Base-by-base conservation (phyloP, 495 filamentous ascomycete species). In the Penicillium turbatum region DNA sequence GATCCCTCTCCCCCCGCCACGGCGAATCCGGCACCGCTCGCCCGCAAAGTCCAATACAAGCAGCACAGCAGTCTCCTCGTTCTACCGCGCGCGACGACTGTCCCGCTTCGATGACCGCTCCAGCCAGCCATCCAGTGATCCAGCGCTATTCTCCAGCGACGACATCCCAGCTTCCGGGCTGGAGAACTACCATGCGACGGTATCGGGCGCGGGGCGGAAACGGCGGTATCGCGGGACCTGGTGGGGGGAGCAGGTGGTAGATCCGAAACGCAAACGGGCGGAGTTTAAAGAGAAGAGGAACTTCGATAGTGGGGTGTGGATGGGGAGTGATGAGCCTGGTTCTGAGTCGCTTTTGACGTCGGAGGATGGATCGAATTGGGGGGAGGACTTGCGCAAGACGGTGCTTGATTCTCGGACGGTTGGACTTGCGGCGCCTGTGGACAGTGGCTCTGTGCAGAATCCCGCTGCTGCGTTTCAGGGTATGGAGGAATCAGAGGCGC, bases 251-350 rank as follows among this genome's bases (percentile, higher is more conserved):
- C 77, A 73, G 55, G 81, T 69, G 46, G 53, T 62, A 39, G 66
- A 70, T 48, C 57, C 66, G 17, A 81, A 81, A 53, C 66, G 71
- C 29, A 84, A 82, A 64, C 67, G 83, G 38, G 71, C 74, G 5
- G 79, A 89, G 29, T 76, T 77, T 42, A 75, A 72, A 54, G 74
- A 76, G 31, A 77, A 78, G 63, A 73, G 87, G 26, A 76, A 86
- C 57, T 70, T 82, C n/a, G 89, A 95, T 65, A 90, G 86, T 69
- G 89, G 87, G 48, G 83, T 92, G n/a, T 92, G 82, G 78, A 81
- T 92, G 81, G 83, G 80, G 13, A 88, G 86, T 60, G 86, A 88
- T 59, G 72, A 74, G 52, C 72, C 72, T 12, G 56, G 49, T 5
- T 63, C 58, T 1, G 66, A 69, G 21, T 72, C 63, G 32, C 47